Evolutionary conservation across 2,329 filamentous ascomycete genomes (phyloP), one percentile per base, ranked within the genome.

Genomic region (Colletotrichum limetticola): DNA sequence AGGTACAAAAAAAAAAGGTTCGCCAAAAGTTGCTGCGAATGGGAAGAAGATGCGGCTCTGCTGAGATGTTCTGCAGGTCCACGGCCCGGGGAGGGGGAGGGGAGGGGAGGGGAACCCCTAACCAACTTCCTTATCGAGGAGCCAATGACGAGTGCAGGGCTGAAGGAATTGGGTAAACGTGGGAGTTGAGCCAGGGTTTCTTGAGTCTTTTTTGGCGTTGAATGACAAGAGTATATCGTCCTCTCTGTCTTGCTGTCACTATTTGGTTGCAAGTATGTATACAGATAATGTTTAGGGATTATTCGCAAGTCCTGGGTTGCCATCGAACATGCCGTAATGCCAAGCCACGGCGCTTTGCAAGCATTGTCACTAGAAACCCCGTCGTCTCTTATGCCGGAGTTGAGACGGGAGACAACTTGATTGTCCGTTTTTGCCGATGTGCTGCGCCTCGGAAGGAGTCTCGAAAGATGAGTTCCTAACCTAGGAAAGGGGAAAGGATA

Each of bases 381-480:
- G 26, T 35, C 46, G 24, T 63, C 49, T 37, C 35, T 49, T 32
- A 56, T 57, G 52, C 52, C 14, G 61, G 49, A 37, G 46, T 63
- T 63, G 60, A 63, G 60, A 63, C 46, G 46, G 46, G 60, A 35
- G 61, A 32, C 6, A 61, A 30, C 37, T 8, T 60, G 55, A 59
- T 35, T 37, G 28, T 60, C 35, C n/a, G 14, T 42, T 42, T 8
- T 70, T 26, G 32, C 42, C 59, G 55, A 49, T 12, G 32, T 24
- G 66, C 66, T 65, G 70, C 59, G 70, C 66, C 66, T 63, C 66
- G 55, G 62, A 32, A 49, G 24, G 66, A 60, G 52, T 56, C 49
- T 56, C 32, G 19, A 69, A 26, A 22, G 5, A 19, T 7, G 37
- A 42, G 14, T 19, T 16, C 37, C 14, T 16, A n/a, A 7, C n/a